Evolutionary conservation across 805 yeast genomes (phyloP), one percentile per base, ranked within the genome.

Genomic region (Tetrapisispora namnaoensis): DNA sequence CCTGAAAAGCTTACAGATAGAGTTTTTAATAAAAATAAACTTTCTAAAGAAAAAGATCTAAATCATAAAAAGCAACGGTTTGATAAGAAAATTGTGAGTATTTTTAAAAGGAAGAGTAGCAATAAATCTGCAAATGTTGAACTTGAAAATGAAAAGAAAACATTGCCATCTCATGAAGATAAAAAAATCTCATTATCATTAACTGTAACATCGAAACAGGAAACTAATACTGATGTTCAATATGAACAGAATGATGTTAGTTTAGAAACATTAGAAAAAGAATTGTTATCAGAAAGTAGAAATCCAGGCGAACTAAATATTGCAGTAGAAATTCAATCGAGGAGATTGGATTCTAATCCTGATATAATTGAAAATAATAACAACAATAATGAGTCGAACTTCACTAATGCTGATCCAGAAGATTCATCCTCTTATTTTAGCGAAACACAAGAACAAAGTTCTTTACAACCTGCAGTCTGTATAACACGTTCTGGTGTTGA

Each of bases 1-100:
- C 53, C 35, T 41, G 42, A 45, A 35, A 47, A 47, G 24, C 47
- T 42, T 18, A 41, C 21, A 18, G 40, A 34, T 9, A 41, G 4
- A 13, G 49, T 16, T 9, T 28, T 9, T 39, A 43, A 44, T n/a
- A 45, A 34, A 38, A 35, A 17, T 4, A 17, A 11, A n/a, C 30
- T 22, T 4, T 20, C 27, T 16, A 37, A 36, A 10, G 37, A 21
- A 8, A 22, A 27, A 34, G 35, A 27, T 22, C 27, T 30, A 30
- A n/a, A 16, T 5, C 37, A 39, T 9, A 52, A 38, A 34, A 48
- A 48, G 32, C 57, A 53, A 40, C 54, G 46, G 22, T 51, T 56
- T 28, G 63, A 58, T 37, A 53, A 55, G 45, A 61, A 56, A 37
- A 51, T 61, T 38, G 60, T 54, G 2, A 60, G 49, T 37, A 48